Base-by-base conservation (phyloP, 2,329 filamentous ascomycete genomes). In the Epichloe sibirici region DNA sequence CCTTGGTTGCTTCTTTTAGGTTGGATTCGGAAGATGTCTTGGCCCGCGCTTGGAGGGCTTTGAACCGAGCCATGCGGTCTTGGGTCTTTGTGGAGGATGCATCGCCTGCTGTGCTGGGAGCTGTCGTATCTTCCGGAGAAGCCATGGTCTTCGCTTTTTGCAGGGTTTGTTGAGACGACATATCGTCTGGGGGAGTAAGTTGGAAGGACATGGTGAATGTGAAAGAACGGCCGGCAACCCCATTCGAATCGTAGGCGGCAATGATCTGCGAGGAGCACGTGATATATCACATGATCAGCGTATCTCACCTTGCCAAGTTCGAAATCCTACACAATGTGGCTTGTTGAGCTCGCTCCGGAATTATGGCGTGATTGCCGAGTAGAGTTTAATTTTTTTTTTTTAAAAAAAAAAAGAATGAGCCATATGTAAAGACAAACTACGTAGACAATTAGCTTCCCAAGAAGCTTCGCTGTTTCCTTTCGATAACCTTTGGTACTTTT, bases 61-160 rank as follows among this genome's bases (percentile, higher is more conserved):
- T 90, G 75, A 96, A 96, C 58, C 88, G 83, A 48, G 88, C 87
- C 68, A 83, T 74, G 52, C 89, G 82, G 52, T 90, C 85, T 59
- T 81, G 72, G 34, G 78, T 72, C 21, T 60, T 78, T 77, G 31
- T 66, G 59, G 21, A 69, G 59, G 17, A 69, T 62, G n/a, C 67
- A 48, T 64, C 40, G 31, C 3, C 37, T 35, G 13, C 28, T 25
- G 43, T 21, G 15, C 5, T 23, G 23, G 9, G n/a, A 6, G 45
- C 21, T 37, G 52, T 46, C 28, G 25, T 28, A 5, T 55, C 45
- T 51, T 23, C 23, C 39, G 48, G 49, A 13, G 54, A 44, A 37
- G 42, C 9, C 52, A 53, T 53, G 39, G 15, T 45, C 31, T 23
- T 35, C 4, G 28, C n/a, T 23, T 13, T 47, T 35, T 37, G 5